A percentile compares a stretch with the other conserved stretches of the same genome.
Evolutionary conservation across 2,329 filamentous ascomycete species (phyloP).

Genomic region (Cytospora mali): DNA sequence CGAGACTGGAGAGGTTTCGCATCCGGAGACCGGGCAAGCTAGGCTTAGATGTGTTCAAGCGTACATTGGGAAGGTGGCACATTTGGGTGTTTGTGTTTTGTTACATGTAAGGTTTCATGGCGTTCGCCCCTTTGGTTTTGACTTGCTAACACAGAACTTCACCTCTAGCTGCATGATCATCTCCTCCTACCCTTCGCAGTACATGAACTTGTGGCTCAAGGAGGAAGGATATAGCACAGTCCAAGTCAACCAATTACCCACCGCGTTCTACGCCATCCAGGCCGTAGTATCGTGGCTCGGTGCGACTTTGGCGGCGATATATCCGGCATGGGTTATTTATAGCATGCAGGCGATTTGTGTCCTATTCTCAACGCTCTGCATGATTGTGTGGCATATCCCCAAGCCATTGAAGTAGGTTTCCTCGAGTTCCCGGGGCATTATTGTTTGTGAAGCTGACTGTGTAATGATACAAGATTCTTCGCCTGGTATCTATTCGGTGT

Average conservation of each 20-base stretch:
- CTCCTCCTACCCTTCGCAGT: slow-evolving; percentile 47
- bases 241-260: slow-evolving; percentile 54
- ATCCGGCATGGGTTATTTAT: slow-evolving; percentile 52
- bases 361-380: slow-evolving; percentile 48
- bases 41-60: slow-evolving; percentile 46
- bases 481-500: slow-evolving; percentile 47
- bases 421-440: not conserved
- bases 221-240: slow-evolving; percentile 49
- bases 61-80: slow-evolving; percentile 51
- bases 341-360: slow-evolving; percentile 43
- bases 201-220: slow-evolving; percentile 58
- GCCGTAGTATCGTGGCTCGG: slow-evolving; percentile 53
- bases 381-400: slow-evolving; percentile 54
- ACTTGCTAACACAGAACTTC: not conserved
- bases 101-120: slow-evolving; percentile 46
- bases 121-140: not conserved
- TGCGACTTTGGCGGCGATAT: slow-evolving; percentile 53
- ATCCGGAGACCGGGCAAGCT: slow-evolving; percentile 45
- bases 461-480: slow-evolving; percentile 37
- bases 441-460: slow-evolving; percentile 5
- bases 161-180: slow-evolving; percentile 45
- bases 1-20: slow-evolving; percentile 36
- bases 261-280: slow-evolving; percentile 49
- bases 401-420: slow-evolving; percentile 46
- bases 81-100: slow-evolving; percentile 52